Conservation (phyloP, 768 basidiomycete species). For the Pisolithus albus region DNA sequence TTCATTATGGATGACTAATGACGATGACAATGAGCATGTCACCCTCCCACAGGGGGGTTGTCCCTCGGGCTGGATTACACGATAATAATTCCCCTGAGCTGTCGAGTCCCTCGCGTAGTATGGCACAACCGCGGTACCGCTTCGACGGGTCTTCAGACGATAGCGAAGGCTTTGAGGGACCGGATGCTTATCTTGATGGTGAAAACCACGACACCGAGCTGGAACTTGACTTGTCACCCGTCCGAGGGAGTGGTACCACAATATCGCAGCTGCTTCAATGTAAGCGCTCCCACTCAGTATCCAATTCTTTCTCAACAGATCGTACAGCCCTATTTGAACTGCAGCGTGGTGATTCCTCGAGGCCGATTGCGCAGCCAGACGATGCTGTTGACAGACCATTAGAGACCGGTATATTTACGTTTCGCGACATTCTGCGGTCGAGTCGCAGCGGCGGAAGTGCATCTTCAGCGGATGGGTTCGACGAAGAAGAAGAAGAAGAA, state of each 20-base stretch:
- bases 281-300: constrained; percentile 8
- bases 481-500: no score
- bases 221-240: constrained; percentile 14
- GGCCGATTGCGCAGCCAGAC: constrained; percentile 2
- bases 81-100: not conserved
- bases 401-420: constrained; percentile 10
- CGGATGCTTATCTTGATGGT: constrained; percentile 29
- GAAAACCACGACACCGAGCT: constrained; percentile 31
- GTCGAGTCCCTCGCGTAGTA: not conserved
- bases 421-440: constrained; percentile 20
- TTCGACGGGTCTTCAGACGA: constrained; percentile 15
- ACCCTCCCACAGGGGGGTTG: no score
- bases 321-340: constrained; percentile 23
- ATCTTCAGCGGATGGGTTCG: no score
- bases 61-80: not conserved
- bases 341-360: constrained; percentile 13
- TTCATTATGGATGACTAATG: no score
- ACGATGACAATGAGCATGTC: no score
- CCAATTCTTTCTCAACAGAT: constrained; percentile 3
- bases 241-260: constrained; percentile 5
- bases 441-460: constrained; percentile 1
- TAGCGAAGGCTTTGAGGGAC: constrained; percentile 29
- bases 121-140: constrained; percentile 18
- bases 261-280: constrained; percentile 26
- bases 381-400: not conserved